These are phyloP conservation scores for Pistacia integerrima DNA, from an alignment of 345 rosid species.

Conservation along the genomic window DNA sequence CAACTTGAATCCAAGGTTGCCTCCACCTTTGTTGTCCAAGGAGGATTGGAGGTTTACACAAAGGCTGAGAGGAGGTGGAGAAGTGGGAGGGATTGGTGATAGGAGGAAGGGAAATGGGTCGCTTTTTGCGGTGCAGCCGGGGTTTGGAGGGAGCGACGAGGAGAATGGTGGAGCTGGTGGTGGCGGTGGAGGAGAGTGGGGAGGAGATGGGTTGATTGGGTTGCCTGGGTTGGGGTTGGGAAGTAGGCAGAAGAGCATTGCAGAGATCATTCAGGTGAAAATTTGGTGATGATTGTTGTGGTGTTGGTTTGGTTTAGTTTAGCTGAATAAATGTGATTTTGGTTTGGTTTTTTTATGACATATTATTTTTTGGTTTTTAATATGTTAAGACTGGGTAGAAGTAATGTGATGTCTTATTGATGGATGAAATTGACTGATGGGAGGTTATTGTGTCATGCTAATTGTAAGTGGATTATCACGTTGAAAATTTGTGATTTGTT, in stretches of 20 bases:
- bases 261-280: conserved; percentile 87
- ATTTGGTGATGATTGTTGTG: conserved; percentile 8
- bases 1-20: conserved; percentile 86
- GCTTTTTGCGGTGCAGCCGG: conserved; percentile 72
- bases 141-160: conserved; percentile 55
- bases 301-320: conserved; percentile 19
- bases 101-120: conserved; percentile 61
- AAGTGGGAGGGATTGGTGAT: conserved; percentile 61
- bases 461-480: not conserved
- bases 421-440: conserved; percentile 3
- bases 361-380: not conserved
- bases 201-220: conserved; percentile 85
- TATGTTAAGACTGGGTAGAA: not conserved
- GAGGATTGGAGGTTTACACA: conserved; percentile 85
- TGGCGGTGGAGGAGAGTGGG: conserved; percentile 66
- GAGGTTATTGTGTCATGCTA: not conserved
- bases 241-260: conserved; percentile 72
- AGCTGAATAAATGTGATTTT: conserved; percentile 1
- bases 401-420: conserved; percentile 8
- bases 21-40: conserved; percentile 81
- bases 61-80: conserved; percentile 45
- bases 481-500: not conserved
- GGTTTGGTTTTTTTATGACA: not conserved
- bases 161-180: conserved; percentile 40
- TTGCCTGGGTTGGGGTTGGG: conserved; percentile 69